Percentiles rank a stretch among this genome's conserved stretches.
phyloP scores from a whole-genome alignment of 2,329 filamentous ascomycete genomes.

The Ophiocordyceps sinensis region DNA sequence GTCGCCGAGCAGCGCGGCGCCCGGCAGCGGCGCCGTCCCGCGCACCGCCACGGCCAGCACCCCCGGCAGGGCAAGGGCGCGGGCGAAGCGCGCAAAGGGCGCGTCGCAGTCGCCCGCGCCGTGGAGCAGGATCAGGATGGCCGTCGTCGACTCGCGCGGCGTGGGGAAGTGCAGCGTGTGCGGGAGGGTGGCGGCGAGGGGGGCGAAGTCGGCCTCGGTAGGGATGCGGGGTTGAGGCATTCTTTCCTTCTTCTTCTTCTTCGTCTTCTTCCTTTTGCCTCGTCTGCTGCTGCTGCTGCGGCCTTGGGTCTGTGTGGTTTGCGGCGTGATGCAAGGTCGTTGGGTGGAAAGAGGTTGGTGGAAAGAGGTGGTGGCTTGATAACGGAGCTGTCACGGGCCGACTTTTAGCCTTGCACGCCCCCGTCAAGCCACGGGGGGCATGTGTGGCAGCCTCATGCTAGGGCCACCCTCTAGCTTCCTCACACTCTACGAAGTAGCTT shows the following conservation, averaged over 20 bases:
- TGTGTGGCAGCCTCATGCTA: too few relatives aligned
- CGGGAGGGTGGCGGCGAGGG: slow-evolving; percentile 25
- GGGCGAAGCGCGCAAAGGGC: slow-evolving; percentile 55
- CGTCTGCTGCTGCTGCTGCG: too few relatives aligned
- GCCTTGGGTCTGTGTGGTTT: too few relatives aligned
- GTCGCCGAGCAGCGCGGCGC: slow-evolving; percentile 38
- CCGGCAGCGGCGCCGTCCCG: slow-evolving; percentile 54
- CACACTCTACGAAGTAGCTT: too few relatives aligned
- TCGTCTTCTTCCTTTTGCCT: neutral
- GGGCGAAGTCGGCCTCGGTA: slow-evolving; percentile 32
- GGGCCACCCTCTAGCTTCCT: too few relatives aligned
- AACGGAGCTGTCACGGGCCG: too few relatives aligned
- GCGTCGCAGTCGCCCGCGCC: slow-evolving; percentile 64
- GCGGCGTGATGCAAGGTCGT: too few relatives aligned
- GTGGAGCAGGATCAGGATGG: slow-evolving; percentile 70
- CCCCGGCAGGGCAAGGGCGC: slow-evolving; percentile 57
- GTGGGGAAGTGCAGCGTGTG: slow-evolving; percentile 33
- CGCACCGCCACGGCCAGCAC: slow-evolving; percentile 63
- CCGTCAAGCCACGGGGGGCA: too few relatives aligned
- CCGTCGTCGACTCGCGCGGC: slow-evolving; percentile 48
- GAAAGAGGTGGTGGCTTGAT: too few relatives aligned
- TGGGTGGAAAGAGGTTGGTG: too few relatives aligned
- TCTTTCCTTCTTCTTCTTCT: neutral
- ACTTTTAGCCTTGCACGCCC: too few relatives aligned
- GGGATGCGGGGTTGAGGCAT: slow-evolving; percentile 37